Percentiles rank a stretch among this genome's conserved stretches.
Evolutionary conservation across 805 yeast genomes (phyloP).

Genomic region (Ogataea angusta): DNA sequence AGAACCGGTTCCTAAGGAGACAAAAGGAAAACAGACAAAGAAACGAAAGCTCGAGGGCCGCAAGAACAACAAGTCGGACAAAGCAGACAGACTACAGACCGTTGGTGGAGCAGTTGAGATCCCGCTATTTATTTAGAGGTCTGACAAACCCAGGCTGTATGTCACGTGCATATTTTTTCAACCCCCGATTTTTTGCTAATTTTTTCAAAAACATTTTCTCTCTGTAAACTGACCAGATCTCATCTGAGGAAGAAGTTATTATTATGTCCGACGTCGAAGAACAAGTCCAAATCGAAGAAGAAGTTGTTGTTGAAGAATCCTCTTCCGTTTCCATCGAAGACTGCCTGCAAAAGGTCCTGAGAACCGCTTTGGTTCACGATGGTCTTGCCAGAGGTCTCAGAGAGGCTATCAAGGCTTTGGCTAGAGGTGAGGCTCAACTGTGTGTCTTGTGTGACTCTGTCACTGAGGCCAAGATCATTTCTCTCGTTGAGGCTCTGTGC

Average conservation of each 20-base stretch:
- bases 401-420: constrained; percentile 98
- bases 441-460: constrained; percentile 97
- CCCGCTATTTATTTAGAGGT: constrained; percentile 38
- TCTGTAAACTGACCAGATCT: constrained; percentile 35
- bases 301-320: constrained; percentile 76
- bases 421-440: constrained; percentile 96
- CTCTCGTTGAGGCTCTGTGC: constrained; percentile 98
- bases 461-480: constrained; percentile 94
- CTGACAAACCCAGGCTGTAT: constrained; percentile 1
- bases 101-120: constrained; percentile 45
- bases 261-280: constrained; percentile 92
- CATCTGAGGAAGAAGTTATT: constrained; percentile 40
- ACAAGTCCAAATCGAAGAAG: constrained; percentile 75
- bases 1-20: not conserved
- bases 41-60: constrained; percentile 7
- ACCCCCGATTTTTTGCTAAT: constrained; percentile 8
- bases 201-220: constrained; percentile 6
- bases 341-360: constrained; percentile 95
- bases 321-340: constrained; percentile 95
- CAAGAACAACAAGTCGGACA: constrained; percentile 11
- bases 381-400: constrained; percentile 99
- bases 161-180: constrained; percentile 15
- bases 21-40: constrained; percentile 4
- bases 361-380: constrained; percentile 96
- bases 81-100: constrained; percentile 29